Conservation (phyloP, 2,329 filamentous ascomycete species). For the Annulohypoxylon truncatum region DNA sequence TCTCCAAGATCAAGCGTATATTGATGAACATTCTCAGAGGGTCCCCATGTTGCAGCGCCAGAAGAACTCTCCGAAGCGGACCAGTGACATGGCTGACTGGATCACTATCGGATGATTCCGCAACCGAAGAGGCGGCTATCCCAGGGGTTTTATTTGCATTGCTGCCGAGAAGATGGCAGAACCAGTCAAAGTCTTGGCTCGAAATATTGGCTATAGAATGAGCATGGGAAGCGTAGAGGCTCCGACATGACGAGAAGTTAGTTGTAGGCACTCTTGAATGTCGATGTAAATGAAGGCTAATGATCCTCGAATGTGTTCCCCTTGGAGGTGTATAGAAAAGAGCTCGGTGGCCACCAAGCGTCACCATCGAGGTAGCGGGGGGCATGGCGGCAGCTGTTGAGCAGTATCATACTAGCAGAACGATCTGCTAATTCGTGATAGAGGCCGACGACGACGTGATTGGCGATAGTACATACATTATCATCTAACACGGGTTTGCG, state of each 20-base stretch:
- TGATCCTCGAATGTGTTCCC: conserved; percentile 45
- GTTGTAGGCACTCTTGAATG: conserved; percentile 21
- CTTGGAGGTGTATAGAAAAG: conserved; percentile 42
- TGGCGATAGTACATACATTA: conserved; percentile 2
- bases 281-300: conserved; percentile 43
- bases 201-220: conserved; percentile 11
- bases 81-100: not conserved
- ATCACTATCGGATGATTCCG: not conserved
- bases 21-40: conserved; percentile 38
- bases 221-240: not conserved
- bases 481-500: conserved; percentile 11
- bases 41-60: conserved; percentile 42
- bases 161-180: conserved; percentile 26
- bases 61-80: conserved; percentile 36
- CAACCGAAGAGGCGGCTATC: not conserved
- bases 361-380: conserved; percentile 32
- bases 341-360: conserved; percentile 43
- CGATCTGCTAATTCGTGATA: not conserved
- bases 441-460: not conserved
- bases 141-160: not conserved
- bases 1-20: conserved; percentile 38
- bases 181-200: conserved; percentile 24
- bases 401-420: conserved; percentile 11
- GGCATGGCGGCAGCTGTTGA: conserved; percentile 37
- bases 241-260: not conserved